Evolutionary conservation across 257 asterid genomes (phyloP).

Genomic region (Ajuga chamaepitys): DNA sequence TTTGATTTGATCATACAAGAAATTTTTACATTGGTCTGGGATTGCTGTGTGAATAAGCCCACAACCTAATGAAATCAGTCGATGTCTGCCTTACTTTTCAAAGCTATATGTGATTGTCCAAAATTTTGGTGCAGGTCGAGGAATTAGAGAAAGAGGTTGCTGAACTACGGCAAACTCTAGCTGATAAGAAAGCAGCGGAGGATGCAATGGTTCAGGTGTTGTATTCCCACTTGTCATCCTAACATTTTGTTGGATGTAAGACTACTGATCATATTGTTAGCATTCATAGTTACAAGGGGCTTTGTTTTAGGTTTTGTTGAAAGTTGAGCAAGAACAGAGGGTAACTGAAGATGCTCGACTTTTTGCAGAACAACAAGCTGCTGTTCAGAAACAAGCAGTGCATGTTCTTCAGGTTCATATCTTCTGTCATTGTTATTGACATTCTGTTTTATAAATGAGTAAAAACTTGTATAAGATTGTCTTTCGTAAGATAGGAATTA

Average conservation of each 20-base stretch:
- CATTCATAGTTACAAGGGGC: constrained; percentile 14
- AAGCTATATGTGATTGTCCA: constrained; percentile 4
- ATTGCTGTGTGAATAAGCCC: background rate
- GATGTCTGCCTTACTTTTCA: background rate
- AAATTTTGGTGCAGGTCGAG: constrained; percentile 51
- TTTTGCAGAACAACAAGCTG: constrained; percentile 68
- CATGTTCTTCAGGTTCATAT: constrained; percentile 54
- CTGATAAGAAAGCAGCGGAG: constrained; percentile 69
- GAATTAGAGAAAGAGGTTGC: constrained; percentile 66
- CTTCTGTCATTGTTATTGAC: background rate
- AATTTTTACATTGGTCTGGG: background rate
- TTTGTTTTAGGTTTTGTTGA: constrained; percentile 59
- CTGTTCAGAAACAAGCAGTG: constrained; percentile 49
- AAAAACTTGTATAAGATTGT: too few species aligned
- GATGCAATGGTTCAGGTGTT: constrained; percentile 75
- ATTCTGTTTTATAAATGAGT: constrained; percentile 12
- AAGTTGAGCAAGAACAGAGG: constrained; percentile 87
- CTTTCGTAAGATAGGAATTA: too few species aligned
- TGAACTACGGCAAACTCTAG: constrained; percentile 51
- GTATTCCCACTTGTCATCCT: background rate
- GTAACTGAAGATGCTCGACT: constrained; percentile 69
- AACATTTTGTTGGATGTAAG: background rate
- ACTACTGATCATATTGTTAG: constrained; percentile 3
- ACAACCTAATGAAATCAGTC: background rate
- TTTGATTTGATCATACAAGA: background rate